phyloP scores from a whole-genome alignment of 2,329 filamentous ascomycete species.

The Neoscytalidium dimidiatum region DNA sequence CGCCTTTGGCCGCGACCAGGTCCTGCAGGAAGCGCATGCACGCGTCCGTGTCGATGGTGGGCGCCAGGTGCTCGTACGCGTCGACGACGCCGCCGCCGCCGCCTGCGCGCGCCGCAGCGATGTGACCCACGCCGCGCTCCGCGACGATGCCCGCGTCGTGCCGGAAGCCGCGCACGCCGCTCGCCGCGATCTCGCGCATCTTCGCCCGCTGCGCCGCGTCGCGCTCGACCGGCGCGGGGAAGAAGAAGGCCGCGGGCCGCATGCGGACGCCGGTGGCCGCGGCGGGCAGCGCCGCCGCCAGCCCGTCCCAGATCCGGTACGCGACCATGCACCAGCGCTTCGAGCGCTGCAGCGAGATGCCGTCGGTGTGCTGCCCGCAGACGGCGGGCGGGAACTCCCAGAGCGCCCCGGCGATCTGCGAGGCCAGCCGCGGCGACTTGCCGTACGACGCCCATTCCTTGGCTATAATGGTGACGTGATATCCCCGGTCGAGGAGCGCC shows the following conservation, averaged over 20 bases:
- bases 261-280: slow-evolving; percentile 40
- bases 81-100: slow-evolving; percentile 41
- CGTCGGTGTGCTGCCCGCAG: slow-evolving; percentile 47
- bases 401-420: slow-evolving; percentile 50
- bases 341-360: slow-evolving; percentile 42
- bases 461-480: slow-evolving; percentile 48
- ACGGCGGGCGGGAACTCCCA: slow-evolving; percentile 52
- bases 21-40: slow-evolving; percentile 46
- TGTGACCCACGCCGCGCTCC: too few species aligned
- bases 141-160: slow-evolving; percentile 33
- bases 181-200: slow-evolving; percentile 44
- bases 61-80: slow-evolving; percentile 48
- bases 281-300: slow-evolving; percentile 36
- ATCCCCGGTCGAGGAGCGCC: slow-evolving; percentile 48
- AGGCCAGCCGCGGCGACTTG: slow-evolving; percentile 44
- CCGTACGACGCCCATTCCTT: slow-evolving; percentile 43
- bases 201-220: slow-evolving; percentile 38
- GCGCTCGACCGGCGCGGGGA: slow-evolving; percentile 36
- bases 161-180: slow-evolving; percentile 43
- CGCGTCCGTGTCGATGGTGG: slow-evolving; percentile 50
- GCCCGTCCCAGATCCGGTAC: slow-evolving; percentile 46
- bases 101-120: slow-evolving; percentile 29
- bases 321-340: slow-evolving; percentile 46
- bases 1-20: slow-evolving; percentile 46
- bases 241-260: slow-evolving; percentile 45